phyloP scores from a whole-genome alignment of 345 rosid genomes.

The Alliaria petiolata region DNA sequence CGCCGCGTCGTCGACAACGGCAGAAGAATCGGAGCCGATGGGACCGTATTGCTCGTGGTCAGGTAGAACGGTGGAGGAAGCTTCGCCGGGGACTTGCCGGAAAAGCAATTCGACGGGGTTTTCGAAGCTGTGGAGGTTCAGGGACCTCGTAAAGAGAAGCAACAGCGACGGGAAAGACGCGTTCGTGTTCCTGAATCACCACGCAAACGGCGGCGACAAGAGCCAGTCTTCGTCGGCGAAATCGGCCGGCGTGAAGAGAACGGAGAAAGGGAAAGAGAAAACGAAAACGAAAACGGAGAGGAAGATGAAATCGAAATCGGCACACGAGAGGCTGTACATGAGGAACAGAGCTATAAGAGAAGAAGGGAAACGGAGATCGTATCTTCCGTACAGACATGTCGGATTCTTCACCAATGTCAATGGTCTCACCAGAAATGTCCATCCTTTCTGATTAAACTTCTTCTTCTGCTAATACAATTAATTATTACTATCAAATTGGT shows the following conservation, averaged over 20 bases:
- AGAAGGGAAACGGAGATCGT: slow-evolving; percentile 41
- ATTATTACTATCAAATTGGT: neutral
- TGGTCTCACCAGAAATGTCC: slow-evolving; percentile 51
- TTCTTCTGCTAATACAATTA: neutral
- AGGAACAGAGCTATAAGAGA: slow-evolving; percentile 32
- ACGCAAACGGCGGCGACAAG: neutral
- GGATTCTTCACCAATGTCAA: slow-evolving; percentile 49
- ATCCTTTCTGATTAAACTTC: slow-evolving; percentile 38
- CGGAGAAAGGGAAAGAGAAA: neutral
- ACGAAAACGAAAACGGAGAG: neutral
- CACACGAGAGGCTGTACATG: slow-evolving; percentile 47
- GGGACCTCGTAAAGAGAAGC: slow-evolving; percentile 48
- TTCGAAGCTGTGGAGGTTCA: slow-evolving; percentile 65
- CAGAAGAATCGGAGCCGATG: slow-evolving; percentile 41
- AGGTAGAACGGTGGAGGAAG: slow-evolving; percentile 25
- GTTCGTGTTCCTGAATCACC: slow-evolving; percentile 41
- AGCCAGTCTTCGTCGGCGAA: neutral
- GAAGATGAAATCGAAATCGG: slow-evolving; percentile 16
- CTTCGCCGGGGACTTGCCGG: slow-evolving; percentile 39
- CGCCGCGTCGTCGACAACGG: too few relatives aligned
- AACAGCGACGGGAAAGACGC: slow-evolving; percentile 52
- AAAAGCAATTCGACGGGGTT: slow-evolving; percentile 60
- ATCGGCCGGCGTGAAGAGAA: slow-evolving; percentile 5
- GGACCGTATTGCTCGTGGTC: slow-evolving; percentile 45
- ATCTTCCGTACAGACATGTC: slow-evolving; percentile 49